phyloP scores from a whole-genome alignment of 768 basidiomycete species.

The Tricholoma matsutake region DNA sequence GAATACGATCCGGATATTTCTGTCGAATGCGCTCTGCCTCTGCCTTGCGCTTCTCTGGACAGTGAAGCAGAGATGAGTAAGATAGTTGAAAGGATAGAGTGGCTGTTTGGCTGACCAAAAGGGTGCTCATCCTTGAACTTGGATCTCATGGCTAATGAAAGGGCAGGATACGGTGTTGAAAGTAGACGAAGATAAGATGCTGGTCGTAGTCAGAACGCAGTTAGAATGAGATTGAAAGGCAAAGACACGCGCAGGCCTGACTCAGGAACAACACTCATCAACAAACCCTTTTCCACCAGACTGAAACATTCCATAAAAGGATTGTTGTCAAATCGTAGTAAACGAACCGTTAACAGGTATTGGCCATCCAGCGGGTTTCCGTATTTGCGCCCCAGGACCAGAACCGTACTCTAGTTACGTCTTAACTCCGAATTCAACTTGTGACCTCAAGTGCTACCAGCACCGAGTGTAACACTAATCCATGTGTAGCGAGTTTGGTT shows the following conservation, averaged over 20 bases:
- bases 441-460: too few relatives aligned
- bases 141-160: constrained; percentile 63
- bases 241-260: constrained; percentile 40
- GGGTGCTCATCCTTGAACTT: constrained; percentile 99
- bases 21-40: constrained; percentile 98
- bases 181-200: constrained; percentile 11
- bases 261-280: constrained; percentile 23
- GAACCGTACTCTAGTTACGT: too few relatives aligned
- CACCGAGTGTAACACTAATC: too few relatives aligned
- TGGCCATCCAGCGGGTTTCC: too few relatives aligned
- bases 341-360: too few relatives aligned
- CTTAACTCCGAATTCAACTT: too few relatives aligned
- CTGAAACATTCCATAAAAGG: constrained; percentile 4
- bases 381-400: too few relatives aligned
- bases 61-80: constrained; percentile 28
- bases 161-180: constrained; percentile 4
- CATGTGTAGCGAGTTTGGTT: too few relatives aligned
- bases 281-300: constrained; percentile 12
- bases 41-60: constrained; percentile 95
- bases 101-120: constrained; percentile 65
- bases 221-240: constrained; percentile 25
- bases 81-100: constrained; percentile 23
- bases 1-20: constrained; percentile 99
- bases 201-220: constrained; percentile 20
- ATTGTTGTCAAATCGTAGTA: not conserved